Percentiles rank a stretch among this genome's conserved stretches.
Conservation (phyloP, 2,329 filamentous ascomycete genomes). For the Ophiocordyceps camponoti-floridani region DNA sequence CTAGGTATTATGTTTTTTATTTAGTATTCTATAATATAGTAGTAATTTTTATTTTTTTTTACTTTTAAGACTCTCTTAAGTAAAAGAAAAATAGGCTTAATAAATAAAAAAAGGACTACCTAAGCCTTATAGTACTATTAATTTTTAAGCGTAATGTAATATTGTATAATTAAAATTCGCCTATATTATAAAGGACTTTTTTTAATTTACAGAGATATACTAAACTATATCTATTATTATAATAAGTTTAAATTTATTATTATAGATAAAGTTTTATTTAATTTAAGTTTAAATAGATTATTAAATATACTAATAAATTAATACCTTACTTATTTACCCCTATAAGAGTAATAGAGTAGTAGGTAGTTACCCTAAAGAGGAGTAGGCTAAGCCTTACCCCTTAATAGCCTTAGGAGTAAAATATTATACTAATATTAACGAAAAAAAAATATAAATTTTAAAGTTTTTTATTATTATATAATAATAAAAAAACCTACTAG, state of each 20-base stretch:
- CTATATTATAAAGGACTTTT: not conserved
- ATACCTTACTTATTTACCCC: not conserved
- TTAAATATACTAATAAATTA: not conserved
- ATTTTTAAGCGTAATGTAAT: not conserved
- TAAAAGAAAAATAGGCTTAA: too few relatives aligned
- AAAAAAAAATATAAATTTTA: too few relatives aligned
- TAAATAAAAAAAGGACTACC: too few relatives aligned
- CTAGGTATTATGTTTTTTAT: too few relatives aligned
- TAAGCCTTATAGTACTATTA: too few relatives aligned
- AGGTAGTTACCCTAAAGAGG: not conserved
- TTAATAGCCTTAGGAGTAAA: not conserved
- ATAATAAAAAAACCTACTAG: not conserved
- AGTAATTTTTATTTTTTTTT: too few relatives aligned
- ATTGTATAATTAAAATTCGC: not conserved
- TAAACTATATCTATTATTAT: not conserved
- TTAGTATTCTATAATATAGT: too few relatives aligned
- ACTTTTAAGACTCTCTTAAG: too few relatives aligned
- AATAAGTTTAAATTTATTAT: not conserved
- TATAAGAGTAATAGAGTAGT: not conserved
- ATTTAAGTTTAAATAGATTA: not conserved
- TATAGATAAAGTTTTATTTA: not conserved
- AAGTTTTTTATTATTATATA: too few relatives aligned
- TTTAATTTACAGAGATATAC: not conserved
- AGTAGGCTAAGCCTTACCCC: not conserved
- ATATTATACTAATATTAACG: too few relatives aligned